Percentiles rank a stretch among this genome's conserved stretches.
Conservation (phyloP, 2,329 filamentous ascomycete genomes). For the Chaetomium sp. region DNA sequence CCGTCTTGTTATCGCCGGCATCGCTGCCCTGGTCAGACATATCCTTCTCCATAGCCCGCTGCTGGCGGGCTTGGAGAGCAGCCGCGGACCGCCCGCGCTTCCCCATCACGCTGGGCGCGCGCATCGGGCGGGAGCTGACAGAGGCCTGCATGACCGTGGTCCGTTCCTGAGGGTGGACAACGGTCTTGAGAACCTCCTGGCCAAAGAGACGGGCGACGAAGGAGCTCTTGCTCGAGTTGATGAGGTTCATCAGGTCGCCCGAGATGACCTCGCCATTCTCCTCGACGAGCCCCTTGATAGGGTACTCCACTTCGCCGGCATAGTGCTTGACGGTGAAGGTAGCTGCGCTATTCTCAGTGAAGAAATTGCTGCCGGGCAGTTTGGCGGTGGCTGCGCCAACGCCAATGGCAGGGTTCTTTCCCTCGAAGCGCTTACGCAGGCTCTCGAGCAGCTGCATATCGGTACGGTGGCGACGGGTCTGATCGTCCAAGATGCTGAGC, state of each 20-base stretch:
- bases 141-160: slow-evolving; percentile 93
- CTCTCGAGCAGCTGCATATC: slow-evolving; percentile 91
- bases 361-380: slow-evolving; percentile 85
- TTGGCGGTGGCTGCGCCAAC: slow-evolving; percentile 74
- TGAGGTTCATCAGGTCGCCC: slow-evolving; percentile 91
- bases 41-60: slow-evolving; percentile 42
- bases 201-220: slow-evolving; percentile 91
- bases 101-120: slow-evolving; percentile 89
- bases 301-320: slow-evolving; percentile 94
- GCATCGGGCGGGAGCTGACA: slow-evolving; percentile 91
- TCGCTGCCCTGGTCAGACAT: slow-evolving; percentile 52
- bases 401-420: slow-evolving; percentile 87
- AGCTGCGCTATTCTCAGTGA: slow-evolving; percentile 76
- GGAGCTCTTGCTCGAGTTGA: slow-evolving; percentile 82
- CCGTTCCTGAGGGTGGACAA: slow-evolving; percentile 89
- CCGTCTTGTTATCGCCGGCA: slow-evolving; percentile 46
- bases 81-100: slow-evolving; percentile 63
- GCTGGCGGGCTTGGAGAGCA: slow-evolving; percentile 36
- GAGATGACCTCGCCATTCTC: slow-evolving; percentile 97
- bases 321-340: slow-evolving; percentile 93
- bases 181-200: slow-evolving; percentile 90
- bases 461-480: slow-evolving; percentile 84
- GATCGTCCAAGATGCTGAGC: slow-evolving; percentile 92
- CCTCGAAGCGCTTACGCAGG: slow-evolving; percentile 87
- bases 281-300: slow-evolving; percentile 82